phyloP scores from a whole-genome alignment of 495 filamentous ascomycete species.

The Neurospora hispaniola region DNA sequence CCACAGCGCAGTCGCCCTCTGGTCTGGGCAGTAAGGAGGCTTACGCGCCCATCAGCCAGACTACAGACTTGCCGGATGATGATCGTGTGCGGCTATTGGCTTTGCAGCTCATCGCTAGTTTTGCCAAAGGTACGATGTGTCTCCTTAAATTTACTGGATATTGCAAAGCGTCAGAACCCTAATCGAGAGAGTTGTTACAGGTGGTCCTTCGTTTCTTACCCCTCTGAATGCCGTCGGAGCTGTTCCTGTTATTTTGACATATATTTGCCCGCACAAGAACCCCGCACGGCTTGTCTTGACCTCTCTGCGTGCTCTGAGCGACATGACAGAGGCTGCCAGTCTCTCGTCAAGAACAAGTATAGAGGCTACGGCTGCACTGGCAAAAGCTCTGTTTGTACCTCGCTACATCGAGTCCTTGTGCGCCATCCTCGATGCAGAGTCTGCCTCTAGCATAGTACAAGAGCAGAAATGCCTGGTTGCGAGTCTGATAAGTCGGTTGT shows the following conservation, averaged over 20 bases:
- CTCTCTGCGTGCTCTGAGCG: slow-evolving; percentile 63
- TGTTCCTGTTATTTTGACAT: slow-evolving; percentile 55
- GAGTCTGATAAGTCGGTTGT: slow-evolving; percentile 53
- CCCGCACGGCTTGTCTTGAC: slow-evolving; percentile 56
- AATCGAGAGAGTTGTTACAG: slow-evolving; percentile 34
- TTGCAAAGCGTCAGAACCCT: neutral
- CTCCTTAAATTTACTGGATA: neutral
- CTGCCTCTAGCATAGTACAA: slow-evolving; percentile 38
- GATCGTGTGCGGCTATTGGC: slow-evolving; percentile 66
- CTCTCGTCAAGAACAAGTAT: slow-evolving; percentile 23
- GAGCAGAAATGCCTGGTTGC: slow-evolving; percentile 56
- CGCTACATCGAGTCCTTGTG: slow-evolving; percentile 47
- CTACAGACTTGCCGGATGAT: slow-evolving; percentile 33
- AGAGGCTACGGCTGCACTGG: slow-evolving; percentile 31
- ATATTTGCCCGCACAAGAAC: slow-evolving; percentile 53
- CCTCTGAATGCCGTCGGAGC: slow-evolving; percentile 58
- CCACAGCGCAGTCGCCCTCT: slow-evolving; percentile 20
- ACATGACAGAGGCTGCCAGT: slow-evolving; percentile 55
- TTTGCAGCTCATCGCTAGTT: slow-evolving; percentile 66
- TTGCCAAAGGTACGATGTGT: slow-evolving; percentile 59
- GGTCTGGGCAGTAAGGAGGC: slow-evolving; percentile 27
- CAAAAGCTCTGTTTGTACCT: slow-evolving; percentile 53
- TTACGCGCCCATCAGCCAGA: slow-evolving; percentile 13
- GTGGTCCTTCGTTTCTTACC: slow-evolving; percentile 66
- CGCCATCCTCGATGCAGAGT: slow-evolving; percentile 53